A percentile compares a stretch with the other conserved stretches of the same genome.
Evolutionary conservation across 805 yeast genomes (phyloP).

Genomic region (Ogataea ganodermae): DNA sequence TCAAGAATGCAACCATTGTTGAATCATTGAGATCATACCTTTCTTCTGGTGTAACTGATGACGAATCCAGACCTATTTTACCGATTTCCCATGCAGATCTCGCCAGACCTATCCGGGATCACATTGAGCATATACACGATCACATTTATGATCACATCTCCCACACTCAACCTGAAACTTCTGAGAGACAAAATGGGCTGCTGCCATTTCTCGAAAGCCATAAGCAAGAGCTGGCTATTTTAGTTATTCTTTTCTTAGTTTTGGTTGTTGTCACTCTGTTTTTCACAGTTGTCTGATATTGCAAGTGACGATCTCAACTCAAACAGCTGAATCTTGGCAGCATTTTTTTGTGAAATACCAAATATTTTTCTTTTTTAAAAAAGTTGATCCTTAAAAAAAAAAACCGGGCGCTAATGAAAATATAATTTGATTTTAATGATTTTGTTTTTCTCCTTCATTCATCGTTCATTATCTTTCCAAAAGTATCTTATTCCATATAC

Average conservation of each 20-base stretch:
- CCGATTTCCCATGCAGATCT: constrained; percentile 15
- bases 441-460: background rate
- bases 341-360: background rate
- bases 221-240: background rate
- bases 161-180: background rate
- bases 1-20: constrained; percentile 14
- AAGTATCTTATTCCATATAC: too few relatives aligned
- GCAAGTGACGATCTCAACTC: background rate
- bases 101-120: background rate
- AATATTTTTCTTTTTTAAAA: background rate
- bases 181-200: background rate
- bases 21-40: constrained; percentile 18
- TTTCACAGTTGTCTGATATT: background rate
- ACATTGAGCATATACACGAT: constrained; percentile 2
- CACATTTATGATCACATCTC: background rate
- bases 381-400: constrained; percentile 1
- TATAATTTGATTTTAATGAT: background rate
- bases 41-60: constrained; percentile 16
- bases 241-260: background rate
- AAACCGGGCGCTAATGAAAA: background rate
- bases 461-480: background rate
- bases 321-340: background rate
- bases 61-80: constrained; percentile 13
- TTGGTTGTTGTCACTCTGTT: background rate
- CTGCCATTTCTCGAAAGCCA: background rate